A percentile compares a stretch with the other conserved stretches of the same genome.
Conservation (phyloP, 768 basidiomycete species). For the Coprinopsis strossmayeri region DNA sequence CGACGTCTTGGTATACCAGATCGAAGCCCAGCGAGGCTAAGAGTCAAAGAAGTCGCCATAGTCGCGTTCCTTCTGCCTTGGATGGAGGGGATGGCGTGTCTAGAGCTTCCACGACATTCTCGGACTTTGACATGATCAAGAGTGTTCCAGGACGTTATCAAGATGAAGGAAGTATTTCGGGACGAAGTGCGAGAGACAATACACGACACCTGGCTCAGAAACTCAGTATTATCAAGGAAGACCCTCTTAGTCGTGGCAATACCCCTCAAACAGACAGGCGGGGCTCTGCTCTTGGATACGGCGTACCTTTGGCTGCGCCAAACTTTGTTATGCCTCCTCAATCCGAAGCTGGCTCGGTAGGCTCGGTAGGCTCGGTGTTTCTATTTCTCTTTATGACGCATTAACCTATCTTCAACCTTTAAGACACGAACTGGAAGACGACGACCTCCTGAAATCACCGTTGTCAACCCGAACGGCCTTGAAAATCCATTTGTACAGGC, state of each 20-base stretch:
- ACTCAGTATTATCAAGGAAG: constrained; percentile 34
- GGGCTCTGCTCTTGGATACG: background rate
- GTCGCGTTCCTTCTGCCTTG: constrained; percentile 2
- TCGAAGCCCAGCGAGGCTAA: background rate
- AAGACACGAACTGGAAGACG: constrained; percentile 1
- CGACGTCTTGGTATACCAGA: constrained; percentile 9
- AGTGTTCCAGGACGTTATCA: constrained; percentile 6
- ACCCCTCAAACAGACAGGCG: background rate
- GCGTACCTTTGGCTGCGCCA: background rate
- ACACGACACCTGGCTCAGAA: constrained; percentile 11
- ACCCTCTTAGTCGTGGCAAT: constrained; percentile 24
- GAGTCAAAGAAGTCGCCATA: constrained; percentile 6
- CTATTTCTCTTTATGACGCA: constrained; percentile 4
- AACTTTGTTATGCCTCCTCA: too few species aligned
- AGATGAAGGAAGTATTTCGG: constrained; percentile 11
- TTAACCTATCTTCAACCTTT: too few species aligned
- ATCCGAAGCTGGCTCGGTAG: constrained; percentile 9
- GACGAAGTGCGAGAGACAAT: constrained; percentile 6
- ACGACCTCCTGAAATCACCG: constrained; percentile 3
- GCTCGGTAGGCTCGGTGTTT: constrained; percentile 1
- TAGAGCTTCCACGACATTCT: constrained; percentile 11
- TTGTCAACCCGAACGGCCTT: constrained; percentile 4
- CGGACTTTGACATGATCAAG: constrained; percentile 12
- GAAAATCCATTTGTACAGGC: constrained; percentile 2
- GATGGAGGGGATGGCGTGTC: background rate